Conservation (phyloP, 371 early-diverging fungal genomes). For the Umbelopsis sp. region DNA sequence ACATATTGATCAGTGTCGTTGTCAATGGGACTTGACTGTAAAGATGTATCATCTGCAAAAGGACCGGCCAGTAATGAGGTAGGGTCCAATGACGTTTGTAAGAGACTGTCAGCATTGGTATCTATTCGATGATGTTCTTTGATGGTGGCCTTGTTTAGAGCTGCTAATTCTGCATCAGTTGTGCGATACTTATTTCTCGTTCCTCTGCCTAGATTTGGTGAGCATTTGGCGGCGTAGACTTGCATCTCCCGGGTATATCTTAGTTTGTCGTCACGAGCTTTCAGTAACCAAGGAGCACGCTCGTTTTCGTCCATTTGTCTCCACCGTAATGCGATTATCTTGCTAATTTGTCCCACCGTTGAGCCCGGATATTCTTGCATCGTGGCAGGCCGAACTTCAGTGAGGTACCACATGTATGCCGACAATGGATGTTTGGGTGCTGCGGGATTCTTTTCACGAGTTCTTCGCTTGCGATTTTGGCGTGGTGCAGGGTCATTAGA, state of each 20-base stretch:
- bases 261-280: slow-evolving; percentile 72
- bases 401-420: slow-evolving; percentile 75
- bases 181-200: slow-evolving; percentile 52
- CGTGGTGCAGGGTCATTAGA: slow-evolving; percentile 16
- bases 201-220: slow-evolving; percentile 49
- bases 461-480: slow-evolving; percentile 32
- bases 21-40: background rate
- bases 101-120: background rate
- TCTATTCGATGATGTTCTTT: slow-evolving; percentile 5
- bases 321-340: slow-evolving; percentile 74
- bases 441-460: slow-evolving; percentile 57
- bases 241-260: slow-evolving; percentile 79
- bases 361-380: slow-evolving; percentile 67
- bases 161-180: slow-evolving; percentile 24
- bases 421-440: slow-evolving; percentile 84
- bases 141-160: background rate
- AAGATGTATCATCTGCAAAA: slow-evolving; percentile 8
- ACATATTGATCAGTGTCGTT: slow-evolving; percentile 15
- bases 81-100: background rate
- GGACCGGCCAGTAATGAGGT: background rate
- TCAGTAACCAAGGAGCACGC: slow-evolving; percentile 63
- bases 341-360: slow-evolving; percentile 73
- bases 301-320: slow-evolving; percentile 61
- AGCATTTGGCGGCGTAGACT: slow-evolving; percentile 55
- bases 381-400: slow-evolving; percentile 65